A percentile compares a stretch with the other conserved stretches of the same genome.
phyloP scores from a whole-genome alignment of 2,329 filamentous ascomycete genomes.

The Cytospora leucostoma region DNA sequence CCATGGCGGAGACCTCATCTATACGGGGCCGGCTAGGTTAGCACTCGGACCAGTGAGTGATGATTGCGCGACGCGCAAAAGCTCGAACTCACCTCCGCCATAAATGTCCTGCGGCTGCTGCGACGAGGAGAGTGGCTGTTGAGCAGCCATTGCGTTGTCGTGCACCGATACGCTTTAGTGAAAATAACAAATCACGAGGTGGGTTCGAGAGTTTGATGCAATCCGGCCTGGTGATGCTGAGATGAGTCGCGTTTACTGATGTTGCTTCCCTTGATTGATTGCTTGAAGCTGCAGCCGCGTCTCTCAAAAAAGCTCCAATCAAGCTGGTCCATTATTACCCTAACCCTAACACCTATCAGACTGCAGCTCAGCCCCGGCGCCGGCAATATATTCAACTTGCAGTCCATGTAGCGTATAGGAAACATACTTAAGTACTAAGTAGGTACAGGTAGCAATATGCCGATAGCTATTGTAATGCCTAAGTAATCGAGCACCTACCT shows the following conservation, averaged over 20 bases:
- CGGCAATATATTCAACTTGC: neutral
- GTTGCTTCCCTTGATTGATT: slow-evolving; percentile 1
- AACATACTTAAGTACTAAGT: too few relatives aligned
- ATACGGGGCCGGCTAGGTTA: slow-evolving; percentile 24
- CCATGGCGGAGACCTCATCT: slow-evolving; percentile 97
- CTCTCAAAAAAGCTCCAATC: slow-evolving; percentile 11
- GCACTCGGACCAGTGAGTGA: slow-evolving; percentile 27
- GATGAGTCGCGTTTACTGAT: slow-evolving; percentile 27
- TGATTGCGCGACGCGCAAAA: slow-evolving; percentile 23
- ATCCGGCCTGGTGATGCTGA: neutral
- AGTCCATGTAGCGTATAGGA: too few relatives aligned
- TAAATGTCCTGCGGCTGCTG: slow-evolving; percentile 64
- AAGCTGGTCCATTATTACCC: neutral
- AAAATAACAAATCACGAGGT: neutral
- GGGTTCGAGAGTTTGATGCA: slow-evolving; percentile 19
- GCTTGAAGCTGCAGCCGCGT: slow-evolving; percentile 3
- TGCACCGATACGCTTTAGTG: neutral
- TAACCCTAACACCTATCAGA: neutral
- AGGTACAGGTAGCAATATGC: too few relatives aligned
- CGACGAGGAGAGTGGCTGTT: slow-evolving; percentile 55
- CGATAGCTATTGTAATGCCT: too few relatives aligned
- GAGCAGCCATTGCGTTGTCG: slow-evolving; percentile 50
- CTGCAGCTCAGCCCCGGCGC: neutral
- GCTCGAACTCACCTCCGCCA: slow-evolving; percentile 55
- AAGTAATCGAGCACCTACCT: too few relatives aligned